Evolutionary conservation across 805 yeast genomes (phyloP), one percentile per base, ranked within the genome.

Genomic region (Wickerhamia fluorescens): DNA sequence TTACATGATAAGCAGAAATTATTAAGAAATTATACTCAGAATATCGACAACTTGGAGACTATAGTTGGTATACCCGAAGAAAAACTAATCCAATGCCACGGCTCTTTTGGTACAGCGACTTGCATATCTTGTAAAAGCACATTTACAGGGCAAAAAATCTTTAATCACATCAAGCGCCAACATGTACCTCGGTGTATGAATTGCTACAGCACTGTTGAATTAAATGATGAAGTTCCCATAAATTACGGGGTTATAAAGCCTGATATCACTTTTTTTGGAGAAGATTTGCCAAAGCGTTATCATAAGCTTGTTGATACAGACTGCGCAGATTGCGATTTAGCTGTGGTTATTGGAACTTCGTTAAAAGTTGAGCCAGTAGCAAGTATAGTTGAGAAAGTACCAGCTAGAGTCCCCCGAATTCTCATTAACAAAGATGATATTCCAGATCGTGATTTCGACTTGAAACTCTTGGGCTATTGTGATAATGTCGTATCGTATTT

Each of bases 231-330:
- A 20, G 39, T 35, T 5, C 45, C 44, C 23, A 34, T 52, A 17
- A 49, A 52, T 26, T 50, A 40, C 31, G 58, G 61, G 9, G 88
- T 62, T 68, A 83, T 60, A 85, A 87, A 87, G 47, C 95, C 95
- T 1, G 94, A 86, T 49, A 87, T 92, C 37, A 94, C 89, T 25
- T 72, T 79, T 16, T 85, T 87, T 27, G 95, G 95, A 1, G 73
- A 75, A 29, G 72, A 82, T 4, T 71, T 86, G 4, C 79, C 79
- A 11, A 40, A 30, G 10, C 35, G 46, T 14, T 64, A 52, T 37
- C 65, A 63, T 37, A 49, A 47, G 27, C 36, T 36, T 21, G 50
- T 61, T 20, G 35, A 35, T 10, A 37, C 65, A 2, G 96, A 87
- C 51, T 52, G 83, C 34, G 54, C 66, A 7, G 68, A 68, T 21